Base-by-base conservation (phyloP, 495 filamentous ascomycete species). In the Hypoxylon intermedium region DNA sequence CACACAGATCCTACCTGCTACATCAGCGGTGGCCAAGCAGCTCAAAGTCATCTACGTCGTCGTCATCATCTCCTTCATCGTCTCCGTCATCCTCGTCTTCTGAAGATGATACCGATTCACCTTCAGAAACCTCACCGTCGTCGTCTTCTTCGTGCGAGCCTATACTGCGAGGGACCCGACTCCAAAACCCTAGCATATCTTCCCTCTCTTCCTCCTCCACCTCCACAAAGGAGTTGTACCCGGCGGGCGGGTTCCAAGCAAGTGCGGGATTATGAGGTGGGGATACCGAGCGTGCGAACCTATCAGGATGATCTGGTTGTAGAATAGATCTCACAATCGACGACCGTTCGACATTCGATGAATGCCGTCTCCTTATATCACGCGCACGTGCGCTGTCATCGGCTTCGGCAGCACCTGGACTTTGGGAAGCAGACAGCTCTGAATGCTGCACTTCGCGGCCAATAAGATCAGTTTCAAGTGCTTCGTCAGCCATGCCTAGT, bases 21-120 rank as follows among this genome's bases (percentile, higher is more conserved):
- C 36, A 31, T 37, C 75, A 84, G 47, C 86, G 81, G 75, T 92
- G 89, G n/a, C 89, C 89, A 65, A 89, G 82, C 47, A 91, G 78
- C 48, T 86, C 83, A 62, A 90, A 86, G 42, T 78, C 73, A 61
- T 90, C 84, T 38, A 76, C 75, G 6, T 83, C 83, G 24, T 87
- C 82, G 0, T 82, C 83, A 2, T 82, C 84, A 2, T 23, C 77
- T 72, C 71, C 78, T 1, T 82, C 80, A 4, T 83, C 81, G 6
- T 80, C 81, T 11, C 81, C 79, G n/a, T 81, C 79, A 6, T 80
- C 76, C 5, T 79, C 76, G 18, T 70, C 69, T 36, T 75, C 77
- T 2, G 74, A 71, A 33, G 67, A 62, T 28, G 80, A 77, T 31
- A 73, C 63, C 37, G 67, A 71, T 15, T 73, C 73, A 12, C 75